phyloP scores from a whole-genome alignment of 2,329 filamentous ascomycete genomes.

The Pseudofabraea citricarpa region DNA sequence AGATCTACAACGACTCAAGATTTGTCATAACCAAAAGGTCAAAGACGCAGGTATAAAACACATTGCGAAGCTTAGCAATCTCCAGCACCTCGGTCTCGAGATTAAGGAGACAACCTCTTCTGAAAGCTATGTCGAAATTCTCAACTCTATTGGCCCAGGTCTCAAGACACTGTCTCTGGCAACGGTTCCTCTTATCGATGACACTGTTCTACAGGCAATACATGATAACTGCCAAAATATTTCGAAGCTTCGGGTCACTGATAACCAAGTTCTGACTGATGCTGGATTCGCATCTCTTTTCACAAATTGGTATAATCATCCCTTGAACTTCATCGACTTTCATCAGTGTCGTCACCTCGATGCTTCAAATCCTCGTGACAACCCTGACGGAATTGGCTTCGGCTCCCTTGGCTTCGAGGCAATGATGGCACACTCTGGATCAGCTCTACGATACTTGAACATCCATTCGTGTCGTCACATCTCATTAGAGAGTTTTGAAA shows the following conservation, averaged over 20 bases:
- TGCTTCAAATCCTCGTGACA: slow-evolving; percentile 60
- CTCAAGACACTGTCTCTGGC: slow-evolving; percentile 77
- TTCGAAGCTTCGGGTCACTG: slow-evolving; percentile 73
- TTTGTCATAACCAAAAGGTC: slow-evolving; percentile 74
- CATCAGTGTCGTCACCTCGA: slow-evolving; percentile 75
- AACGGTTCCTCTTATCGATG: slow-evolving; percentile 60
- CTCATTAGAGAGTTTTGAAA: slow-evolving; percentile 63
- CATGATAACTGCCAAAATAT: slow-evolving; percentile 65
- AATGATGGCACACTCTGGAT: slow-evolving; percentile 78
- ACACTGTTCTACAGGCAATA: slow-evolving; percentile 65
- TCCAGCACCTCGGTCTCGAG: slow-evolving; percentile 74
- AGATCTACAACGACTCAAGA: slow-evolving; percentile 68
- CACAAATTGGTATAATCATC: slow-evolving; percentile 67
- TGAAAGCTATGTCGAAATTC: slow-evolving; percentile 53
- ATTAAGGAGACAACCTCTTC: slow-evolving; percentile 51
- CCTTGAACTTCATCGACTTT: slow-evolving; percentile 67
- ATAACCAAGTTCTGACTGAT: slow-evolving; percentile 74
- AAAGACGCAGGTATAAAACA: slow-evolving; percentile 59
- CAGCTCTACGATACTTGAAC: slow-evolving; percentile 61
- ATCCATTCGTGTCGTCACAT: slow-evolving; percentile 86
- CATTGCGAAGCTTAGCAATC: slow-evolving; percentile 55
- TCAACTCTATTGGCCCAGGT: slow-evolving; percentile 56
- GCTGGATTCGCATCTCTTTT: slow-evolving; percentile 70
- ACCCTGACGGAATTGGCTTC: slow-evolving; percentile 64
- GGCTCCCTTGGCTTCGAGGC: slow-evolving; percentile 72